These are phyloP conservation scores for Phanerochaete sordida DNA, from an alignment of 768 basidiomycete genomes.

Conservation along the genomic window DNA sequence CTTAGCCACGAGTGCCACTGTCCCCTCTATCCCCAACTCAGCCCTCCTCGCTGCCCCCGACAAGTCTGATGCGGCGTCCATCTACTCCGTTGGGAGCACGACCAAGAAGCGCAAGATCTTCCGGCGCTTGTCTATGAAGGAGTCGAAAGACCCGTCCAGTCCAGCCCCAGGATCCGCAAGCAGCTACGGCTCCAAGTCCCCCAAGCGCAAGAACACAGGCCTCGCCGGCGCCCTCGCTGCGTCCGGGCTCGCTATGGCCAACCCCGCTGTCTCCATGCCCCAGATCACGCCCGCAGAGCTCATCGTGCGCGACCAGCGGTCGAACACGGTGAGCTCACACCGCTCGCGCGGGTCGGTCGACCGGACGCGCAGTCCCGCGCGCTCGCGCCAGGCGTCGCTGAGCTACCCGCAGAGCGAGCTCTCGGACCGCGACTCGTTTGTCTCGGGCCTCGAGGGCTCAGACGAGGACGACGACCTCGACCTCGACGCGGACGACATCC, in stretches of 20 bases:
- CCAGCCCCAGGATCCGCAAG: conserved; percentile 10
- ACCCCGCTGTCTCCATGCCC: conserved; percentile 46
- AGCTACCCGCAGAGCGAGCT: conserved; percentile 18
- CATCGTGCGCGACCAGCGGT: conserved; percentile 18
- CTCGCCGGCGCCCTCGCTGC: conserved; percentile 69
- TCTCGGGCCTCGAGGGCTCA: conserved; percentile 13
- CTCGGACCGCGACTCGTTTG: conserved; percentile 24
- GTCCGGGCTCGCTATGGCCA: conserved; percentile 64
- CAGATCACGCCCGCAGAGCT: conserved; percentile 25
- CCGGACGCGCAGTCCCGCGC: conserved; percentile 7
- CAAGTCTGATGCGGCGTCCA: conserved; percentile 23
- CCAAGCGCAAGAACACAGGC: conserved; percentile 43
- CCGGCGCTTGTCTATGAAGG: conserved; percentile 15
- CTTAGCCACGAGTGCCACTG: conserved; percentile 7
- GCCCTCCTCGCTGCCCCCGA: conserved; percentile 14
- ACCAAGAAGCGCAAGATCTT: conserved; percentile 20
- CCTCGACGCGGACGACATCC: conserved; percentile 71
- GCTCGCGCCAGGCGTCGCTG: conserved; percentile 18
- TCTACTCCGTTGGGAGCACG: conserved; percentile 20
- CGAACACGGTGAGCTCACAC: conserved; percentile 8
- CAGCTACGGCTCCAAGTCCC: conserved; percentile 28
- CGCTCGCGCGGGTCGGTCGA: conserved; percentile 12
- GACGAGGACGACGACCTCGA: conserved; percentile 27
- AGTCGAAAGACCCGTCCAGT: conserved; percentile 10
- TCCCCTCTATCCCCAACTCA: conserved; percentile 13